phyloP scores from a whole-genome alignment of 1,284 basidiomycete genomes.

The Pterulicium gracile region DNA sequence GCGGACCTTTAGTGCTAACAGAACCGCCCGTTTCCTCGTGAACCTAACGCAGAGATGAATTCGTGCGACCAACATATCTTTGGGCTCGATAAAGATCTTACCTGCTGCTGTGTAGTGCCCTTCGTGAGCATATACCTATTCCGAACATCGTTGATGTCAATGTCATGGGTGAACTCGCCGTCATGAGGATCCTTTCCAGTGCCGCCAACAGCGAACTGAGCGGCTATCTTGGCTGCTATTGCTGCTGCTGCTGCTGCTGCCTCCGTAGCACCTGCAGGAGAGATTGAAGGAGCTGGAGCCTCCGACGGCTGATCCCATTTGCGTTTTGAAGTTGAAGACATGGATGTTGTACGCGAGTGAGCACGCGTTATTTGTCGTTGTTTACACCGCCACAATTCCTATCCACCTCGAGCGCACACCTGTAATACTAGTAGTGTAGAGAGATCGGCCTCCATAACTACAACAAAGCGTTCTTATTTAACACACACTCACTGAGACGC shows the following conservation, averaged over 20 bases:
- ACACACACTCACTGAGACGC: too few species aligned
- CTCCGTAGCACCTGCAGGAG: slow-evolving; percentile 40
- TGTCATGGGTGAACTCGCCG: slow-evolving; percentile 80
- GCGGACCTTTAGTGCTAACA: slow-evolving; percentile 79
- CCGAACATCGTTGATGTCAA: slow-evolving; percentile 95
- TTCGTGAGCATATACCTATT: slow-evolving; percentile 96
- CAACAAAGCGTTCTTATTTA: too few species aligned
- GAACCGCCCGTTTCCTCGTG: slow-evolving; percentile 84
- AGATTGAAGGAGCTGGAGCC: slow-evolving; percentile 24
- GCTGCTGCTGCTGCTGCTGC: slow-evolving; percentile 76
- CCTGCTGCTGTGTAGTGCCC: slow-evolving; percentile 85
- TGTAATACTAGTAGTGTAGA: too few species aligned
- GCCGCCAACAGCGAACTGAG: slow-evolving; percentile 56
- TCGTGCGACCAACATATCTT: slow-evolving; percentile 4
- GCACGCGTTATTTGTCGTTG: too few species aligned
- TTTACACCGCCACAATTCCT: too few species aligned
- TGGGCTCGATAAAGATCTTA: slow-evolving; percentile 26
- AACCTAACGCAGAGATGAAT: slow-evolving; percentile 40
- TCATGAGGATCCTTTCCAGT: slow-evolving; percentile 58
- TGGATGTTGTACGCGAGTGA: too few species aligned
- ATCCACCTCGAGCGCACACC: too few species aligned
- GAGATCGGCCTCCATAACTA: too few species aligned
- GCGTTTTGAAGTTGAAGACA: slow-evolving; percentile 56
- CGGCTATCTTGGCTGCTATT: slow-evolving; percentile 87
- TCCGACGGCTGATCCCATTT: slow-evolving; percentile 63